phyloP scores from a whole-genome alignment of 2,329 filamentous ascomycete genomes.

The Hortaea sp. region DNA sequence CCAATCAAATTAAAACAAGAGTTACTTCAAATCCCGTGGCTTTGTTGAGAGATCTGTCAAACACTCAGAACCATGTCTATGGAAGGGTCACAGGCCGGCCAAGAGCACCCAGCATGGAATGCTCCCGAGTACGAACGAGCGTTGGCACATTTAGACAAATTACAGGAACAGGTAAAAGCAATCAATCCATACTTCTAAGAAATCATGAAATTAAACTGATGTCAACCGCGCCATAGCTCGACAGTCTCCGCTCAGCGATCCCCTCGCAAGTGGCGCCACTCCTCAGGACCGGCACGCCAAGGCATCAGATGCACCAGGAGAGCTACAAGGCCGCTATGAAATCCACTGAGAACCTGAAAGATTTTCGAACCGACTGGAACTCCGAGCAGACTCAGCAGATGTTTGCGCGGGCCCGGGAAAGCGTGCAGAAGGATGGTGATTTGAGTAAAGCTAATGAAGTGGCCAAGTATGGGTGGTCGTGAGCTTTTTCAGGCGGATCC shows the following conservation, averaged over 20 bases:
- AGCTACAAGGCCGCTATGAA: slow-evolving; percentile 29
- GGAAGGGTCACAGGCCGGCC: neutral
- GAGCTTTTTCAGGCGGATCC: no score
- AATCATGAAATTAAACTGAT: neutral
- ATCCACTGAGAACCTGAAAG: slow-evolving; percentile 27
- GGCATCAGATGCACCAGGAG: slow-evolving; percentile 27
- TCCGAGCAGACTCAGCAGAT: slow-evolving; percentile 26
- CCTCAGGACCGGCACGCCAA: slow-evolving; percentile 12
- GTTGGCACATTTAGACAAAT: slow-evolving; percentile 34
- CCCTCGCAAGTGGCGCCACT: slow-evolving; percentile 34
- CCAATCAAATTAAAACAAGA: no score
- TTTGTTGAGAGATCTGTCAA: no score
- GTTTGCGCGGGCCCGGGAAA: slow-evolving; percentile 27
- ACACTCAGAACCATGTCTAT: neutral
- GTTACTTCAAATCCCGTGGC: no score
- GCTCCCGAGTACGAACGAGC: slow-evolving; percentile 24
- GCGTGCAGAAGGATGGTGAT: slow-evolving; percentile 27
- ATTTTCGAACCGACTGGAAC: slow-evolving; percentile 29
- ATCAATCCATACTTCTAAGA: no score
- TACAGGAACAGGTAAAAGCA: slow-evolving; percentile 32
- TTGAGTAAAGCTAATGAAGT: slow-evolving; percentile 26
- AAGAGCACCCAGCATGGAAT: slow-evolving; percentile 8
- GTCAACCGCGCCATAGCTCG: slow-evolving; percentile 26
- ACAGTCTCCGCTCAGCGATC: slow-evolving; percentile 33
- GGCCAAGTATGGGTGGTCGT: slow-evolving; percentile 28